These are phyloP conservation scores for Phialophora macrospora DNA, from an alignment of 2,329 filamentous ascomycete species.

Conservation along the genomic window DNA sequence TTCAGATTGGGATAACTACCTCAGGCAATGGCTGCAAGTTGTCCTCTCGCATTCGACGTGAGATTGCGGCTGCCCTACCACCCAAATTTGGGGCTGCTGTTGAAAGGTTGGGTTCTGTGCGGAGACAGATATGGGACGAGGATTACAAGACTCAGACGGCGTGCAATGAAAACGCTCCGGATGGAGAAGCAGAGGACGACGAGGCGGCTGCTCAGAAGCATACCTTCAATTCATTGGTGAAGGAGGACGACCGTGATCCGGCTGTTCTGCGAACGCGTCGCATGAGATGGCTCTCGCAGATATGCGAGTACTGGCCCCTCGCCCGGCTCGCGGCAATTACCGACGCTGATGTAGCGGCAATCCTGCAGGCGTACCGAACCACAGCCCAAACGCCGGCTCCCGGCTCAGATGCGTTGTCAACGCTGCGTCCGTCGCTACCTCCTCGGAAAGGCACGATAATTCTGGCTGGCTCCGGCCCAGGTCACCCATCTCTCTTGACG, in stretches of 20 bases:
- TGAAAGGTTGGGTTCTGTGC: conserved; percentile 73
- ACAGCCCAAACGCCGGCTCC: conserved; percentile 41
- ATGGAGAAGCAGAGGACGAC: conserved; percentile 55
- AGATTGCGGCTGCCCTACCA: conserved; percentile 82
- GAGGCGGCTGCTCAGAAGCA: conserved; percentile 68
- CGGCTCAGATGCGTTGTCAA: conserved; percentile 38
- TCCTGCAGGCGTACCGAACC: conserved; percentile 72
- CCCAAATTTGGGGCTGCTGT: conserved; percentile 76
- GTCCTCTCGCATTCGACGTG: conserved; percentile 83
- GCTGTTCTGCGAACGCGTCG: conserved; percentile 77
- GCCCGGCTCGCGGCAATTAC: conserved; percentile 77
- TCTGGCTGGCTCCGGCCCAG: conserved; percentile 88
- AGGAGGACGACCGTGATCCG: conserved; percentile 65
- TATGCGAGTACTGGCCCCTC: conserved; percentile 98
- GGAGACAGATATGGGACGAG: conserved; percentile 74
- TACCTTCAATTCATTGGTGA: conserved; percentile 81
- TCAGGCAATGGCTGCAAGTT: conserved; percentile 95
- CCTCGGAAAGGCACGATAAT: conserved; percentile 71
- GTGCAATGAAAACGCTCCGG: conserved; percentile 50
- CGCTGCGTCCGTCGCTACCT: conserved; percentile 27
- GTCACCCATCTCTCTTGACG: conserved; percentile 89
- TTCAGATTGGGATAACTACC: conserved; percentile 94
- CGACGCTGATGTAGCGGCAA: conserved; percentile 75
- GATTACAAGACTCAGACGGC: conserved; percentile 55
- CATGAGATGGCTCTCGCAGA: conserved; percentile 91